These are phyloP conservation scores for Claviceps quebecensis DNA, from an alignment of 2,329 filamentous ascomycete genomes.

Conservation along the genomic window DNA sequence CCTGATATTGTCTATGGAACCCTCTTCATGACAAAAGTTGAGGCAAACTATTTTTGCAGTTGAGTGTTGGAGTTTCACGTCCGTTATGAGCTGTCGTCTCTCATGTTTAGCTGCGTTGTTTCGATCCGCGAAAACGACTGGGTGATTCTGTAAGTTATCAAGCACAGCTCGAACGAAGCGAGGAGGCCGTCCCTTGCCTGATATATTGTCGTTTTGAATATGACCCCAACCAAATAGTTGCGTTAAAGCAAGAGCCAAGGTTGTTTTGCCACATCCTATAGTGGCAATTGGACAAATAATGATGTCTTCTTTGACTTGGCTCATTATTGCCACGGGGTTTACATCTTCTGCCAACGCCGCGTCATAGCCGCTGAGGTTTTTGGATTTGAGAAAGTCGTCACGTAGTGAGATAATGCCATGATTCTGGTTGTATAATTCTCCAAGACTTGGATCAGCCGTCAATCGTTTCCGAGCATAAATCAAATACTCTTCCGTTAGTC, in stretches of 20 bases:
- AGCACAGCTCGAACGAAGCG: slow-evolving; percentile 62
- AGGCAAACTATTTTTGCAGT: slow-evolving; percentile 67
- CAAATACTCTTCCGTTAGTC: slow-evolving; percentile 86
- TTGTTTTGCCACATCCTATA: slow-evolving; percentile 94
- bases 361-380: slow-evolving; percentile 76
- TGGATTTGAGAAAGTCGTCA: slow-evolving; percentile 71
- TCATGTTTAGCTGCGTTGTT: slow-evolving; percentile 90
- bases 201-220: slow-evolving; percentile 93
- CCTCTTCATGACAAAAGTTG: slow-evolving; percentile 74
- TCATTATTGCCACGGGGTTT: slow-evolving; percentile 28
- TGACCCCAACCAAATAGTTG: slow-evolving; percentile 86
- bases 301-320: slow-evolving; percentile 50
- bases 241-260: slow-evolving; percentile 65
- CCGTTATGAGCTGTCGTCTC: slow-evolving; percentile 72
- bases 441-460: slow-evolving; percentile 51
- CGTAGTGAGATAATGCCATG: slow-evolving; percentile 90
- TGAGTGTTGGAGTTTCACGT: slow-evolving; percentile 50
- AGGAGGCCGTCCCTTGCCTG: slow-evolving; percentile 60
- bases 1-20: slow-evolving; percentile 59
- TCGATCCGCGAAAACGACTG: slow-evolving; percentile 77
- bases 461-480: slow-evolving; percentile 65
- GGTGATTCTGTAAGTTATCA: slow-evolving; percentile 45
- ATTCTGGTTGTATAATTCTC: slow-evolving; percentile 63
- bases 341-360: slow-evolving; percentile 63
- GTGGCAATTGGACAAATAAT: slow-evolving; percentile 86